Base-by-base conservation (phyloP, 106 monocot species). In the Hemerocallis citrina region DNA sequence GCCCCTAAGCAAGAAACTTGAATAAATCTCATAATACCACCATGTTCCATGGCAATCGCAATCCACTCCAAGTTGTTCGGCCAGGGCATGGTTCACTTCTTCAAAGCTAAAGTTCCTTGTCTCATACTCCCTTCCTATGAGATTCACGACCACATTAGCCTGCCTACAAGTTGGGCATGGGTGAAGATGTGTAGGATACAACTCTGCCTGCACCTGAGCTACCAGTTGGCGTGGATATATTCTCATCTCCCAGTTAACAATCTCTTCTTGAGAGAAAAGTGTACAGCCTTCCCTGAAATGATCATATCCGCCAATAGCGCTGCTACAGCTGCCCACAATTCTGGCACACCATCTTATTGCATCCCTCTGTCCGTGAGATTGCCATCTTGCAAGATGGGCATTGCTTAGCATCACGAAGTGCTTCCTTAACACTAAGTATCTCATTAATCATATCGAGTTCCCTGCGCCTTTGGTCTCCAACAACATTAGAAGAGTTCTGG, bases 101-200 rank as follows among this genome's bases (percentile, higher is more conserved):
- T 92, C 98, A 83, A 99, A 98, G 57, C 98, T 82, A 59, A 68
- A 99, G 62, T 99, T 99, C 48, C 98, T 80, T 37, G 98, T 99
- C 40, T 99, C 98, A 62, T 92, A 88, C 23, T 99, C 98, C 39
- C 85, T 73, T 50, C 98, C 98, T 99, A 66, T 35, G 0, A 73
- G 25, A 72, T 93, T 93, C 7, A 93, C 15, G 62, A 89, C 93
- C 45, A 93, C 68, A 47, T 79, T 82, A 20, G 52, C 28, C 65
- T 88, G 88, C 43, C 76, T 20, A 67, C 86, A 86, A 63, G 69
- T 86, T 23, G 86, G 86, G 27, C 86, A 86, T 31, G 62, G 49
- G 40, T 74, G 72, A 45, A 19, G 66, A 29, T 37, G 20, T 31
- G 31, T 32, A 34, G 49, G 38, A 52, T 51, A 42, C 32, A 86